These are phyloP conservation scores for Lachnum nothofagi DNA, from an alignment of 2,329 filamentous ascomycete species.

Conservation along the genomic window DNA sequence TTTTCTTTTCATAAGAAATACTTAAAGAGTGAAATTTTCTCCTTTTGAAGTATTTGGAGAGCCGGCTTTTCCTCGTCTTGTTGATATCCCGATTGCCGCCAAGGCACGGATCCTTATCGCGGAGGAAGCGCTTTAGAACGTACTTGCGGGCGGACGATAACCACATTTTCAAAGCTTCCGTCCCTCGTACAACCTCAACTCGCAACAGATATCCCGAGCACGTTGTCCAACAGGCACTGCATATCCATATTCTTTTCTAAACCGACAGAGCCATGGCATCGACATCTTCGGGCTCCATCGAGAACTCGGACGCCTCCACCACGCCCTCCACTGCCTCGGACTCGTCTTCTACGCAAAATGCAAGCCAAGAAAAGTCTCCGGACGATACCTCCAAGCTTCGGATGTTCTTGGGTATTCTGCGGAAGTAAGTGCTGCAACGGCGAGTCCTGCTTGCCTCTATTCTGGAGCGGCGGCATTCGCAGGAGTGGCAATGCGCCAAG, in stretches of 20 bases:
- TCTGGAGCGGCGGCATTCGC: background rate
- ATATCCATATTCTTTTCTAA: background rate
- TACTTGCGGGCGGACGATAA: background rate
- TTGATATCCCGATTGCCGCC: background rate
- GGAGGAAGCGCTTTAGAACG: background rate
- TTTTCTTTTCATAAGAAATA: too few relatives aligned
- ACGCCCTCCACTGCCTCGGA: slow-evolving; percentile 26
- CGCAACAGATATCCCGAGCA: background rate
- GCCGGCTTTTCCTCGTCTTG: background rate
- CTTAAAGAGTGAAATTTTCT: too few relatives aligned
- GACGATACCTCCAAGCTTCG: slow-evolving; percentile 85
- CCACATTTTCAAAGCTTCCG: background rate
- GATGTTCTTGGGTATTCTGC: slow-evolving; percentile 81
- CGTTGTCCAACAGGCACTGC: background rate
- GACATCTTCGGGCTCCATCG: slow-evolving; percentile 25
- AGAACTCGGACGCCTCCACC: slow-evolving; percentile 26
- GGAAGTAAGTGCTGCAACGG: slow-evolving; percentile 58
- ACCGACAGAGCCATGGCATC: slow-evolving; percentile 24
- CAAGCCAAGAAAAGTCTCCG: slow-evolving; percentile 48
- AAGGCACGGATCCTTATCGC: background rate
- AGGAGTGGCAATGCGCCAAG: slow-evolving; percentile 2
- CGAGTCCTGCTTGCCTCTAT: background rate
- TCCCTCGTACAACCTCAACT: background rate
- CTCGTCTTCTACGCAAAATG: slow-evolving; percentile 13
- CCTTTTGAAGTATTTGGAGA: background rate